Conservation (phyloP, 805 yeast genomes). For the Metschnikowia gelsemii region DNA sequence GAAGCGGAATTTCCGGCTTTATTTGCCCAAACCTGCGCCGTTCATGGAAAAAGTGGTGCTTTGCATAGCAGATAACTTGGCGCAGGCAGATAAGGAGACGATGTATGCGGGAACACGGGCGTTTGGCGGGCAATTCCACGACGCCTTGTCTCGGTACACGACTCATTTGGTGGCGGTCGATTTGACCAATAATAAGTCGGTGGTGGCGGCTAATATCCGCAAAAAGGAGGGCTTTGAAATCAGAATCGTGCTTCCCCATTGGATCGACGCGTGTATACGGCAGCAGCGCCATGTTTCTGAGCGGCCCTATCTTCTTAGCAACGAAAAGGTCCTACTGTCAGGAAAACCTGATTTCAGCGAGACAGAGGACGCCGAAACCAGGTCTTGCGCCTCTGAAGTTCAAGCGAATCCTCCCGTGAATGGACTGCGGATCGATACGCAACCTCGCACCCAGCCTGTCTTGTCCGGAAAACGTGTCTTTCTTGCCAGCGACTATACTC, state of each 20-base stretch:
- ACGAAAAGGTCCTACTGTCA: slow-evolving; percentile 23
- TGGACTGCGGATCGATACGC: no score
- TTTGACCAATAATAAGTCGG: slow-evolving; percentile 54
- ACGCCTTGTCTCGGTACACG: slow-evolving; percentile 62
- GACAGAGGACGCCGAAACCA: no score
- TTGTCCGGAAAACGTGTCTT: slow-evolving; percentile 49
- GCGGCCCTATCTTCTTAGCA: slow-evolving; percentile 46
- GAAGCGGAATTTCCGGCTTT: slow-evolving; percentile 50
- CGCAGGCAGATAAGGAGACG: slow-evolving; percentile 62
- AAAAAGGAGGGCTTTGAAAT: slow-evolving; percentile 39
- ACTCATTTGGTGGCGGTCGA: slow-evolving; percentile 73
- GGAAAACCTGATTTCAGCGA: slow-evolving; percentile 18
- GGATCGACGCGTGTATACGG: slow-evolving; percentile 74
- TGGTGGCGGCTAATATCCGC: slow-evolving; percentile 47
- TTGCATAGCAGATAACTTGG: slow-evolving; percentile 56
- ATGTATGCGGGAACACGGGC: slow-evolving; percentile 66
- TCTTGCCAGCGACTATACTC: slow-evolving; percentile 53
- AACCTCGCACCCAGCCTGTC: slow-evolving; percentile 21
- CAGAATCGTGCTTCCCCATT: slow-evolving; percentile 68
- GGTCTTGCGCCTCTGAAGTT: no score
- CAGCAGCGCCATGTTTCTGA: slow-evolving; percentile 52
- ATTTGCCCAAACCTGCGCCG: slow-evolving; percentile 68
- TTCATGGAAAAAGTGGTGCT: slow-evolving; percentile 62
- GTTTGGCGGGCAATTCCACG: slow-evolving; percentile 74
- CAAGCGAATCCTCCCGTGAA: no score